phyloP scores from a whole-genome alignment of 306 rosid species.

The Nissolia schottii region DNA sequence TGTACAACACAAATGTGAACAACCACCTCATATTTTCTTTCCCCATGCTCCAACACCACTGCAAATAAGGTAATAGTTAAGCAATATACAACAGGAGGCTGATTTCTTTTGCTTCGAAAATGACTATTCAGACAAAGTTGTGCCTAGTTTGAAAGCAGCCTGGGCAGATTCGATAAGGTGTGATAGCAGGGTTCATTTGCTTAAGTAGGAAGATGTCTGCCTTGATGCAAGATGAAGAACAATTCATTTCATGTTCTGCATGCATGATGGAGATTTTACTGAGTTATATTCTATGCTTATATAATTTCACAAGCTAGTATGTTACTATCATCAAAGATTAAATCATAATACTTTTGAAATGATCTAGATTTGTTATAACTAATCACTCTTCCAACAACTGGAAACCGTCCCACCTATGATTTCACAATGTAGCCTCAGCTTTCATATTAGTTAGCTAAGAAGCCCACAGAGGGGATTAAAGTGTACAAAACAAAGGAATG shows the following conservation, averaged over 20 bases:
- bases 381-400: not conserved
- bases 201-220: slow-evolving; percentile 29
- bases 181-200: not conserved
- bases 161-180: not conserved
- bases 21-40: no score
- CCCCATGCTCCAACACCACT: slow-evolving; percentile 96
- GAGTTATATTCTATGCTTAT: not conserved
- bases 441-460: not conserved
- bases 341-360: not conserved
- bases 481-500: no score
- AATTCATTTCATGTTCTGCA: slow-evolving; percentile 96
- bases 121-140: not conserved
- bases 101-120: slow-evolving; percentile 1
- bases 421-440: not conserved
- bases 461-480: no score
- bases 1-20: no score
- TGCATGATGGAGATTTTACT: slow-evolving; percentile 16
- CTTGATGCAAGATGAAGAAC: slow-evolving; percentile 93
- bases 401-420: not conserved
- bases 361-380: not conserved
- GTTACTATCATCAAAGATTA: not conserved
- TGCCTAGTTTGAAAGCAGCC: not conserved
- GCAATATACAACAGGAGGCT: not conserved
- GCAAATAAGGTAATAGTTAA: slow-evolving; percentile 18
- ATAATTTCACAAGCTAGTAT: not conserved